Percentiles rank a stretch among this genome's conserved stretches.
phyloP scores from a whole-genome alignment of 208 protist species.

The Porcisia hertigi region DNA sequence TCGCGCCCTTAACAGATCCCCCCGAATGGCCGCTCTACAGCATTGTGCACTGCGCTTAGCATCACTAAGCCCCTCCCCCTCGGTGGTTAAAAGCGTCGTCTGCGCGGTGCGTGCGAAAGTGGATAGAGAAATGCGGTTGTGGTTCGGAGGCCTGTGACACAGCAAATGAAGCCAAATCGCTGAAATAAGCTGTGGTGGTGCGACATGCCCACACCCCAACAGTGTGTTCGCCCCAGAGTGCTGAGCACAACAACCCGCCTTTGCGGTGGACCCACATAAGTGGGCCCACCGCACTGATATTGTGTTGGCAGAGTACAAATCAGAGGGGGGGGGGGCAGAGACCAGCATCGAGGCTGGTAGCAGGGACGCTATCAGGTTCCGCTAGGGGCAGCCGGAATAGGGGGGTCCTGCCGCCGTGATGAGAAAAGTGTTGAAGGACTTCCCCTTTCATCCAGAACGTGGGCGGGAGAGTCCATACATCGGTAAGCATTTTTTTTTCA shows the following conservation, averaged over 20 bases:
- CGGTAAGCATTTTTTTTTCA: neutral
- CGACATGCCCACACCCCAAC: too few relatives aligned
- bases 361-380: neutral
- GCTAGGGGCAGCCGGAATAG: neutral
- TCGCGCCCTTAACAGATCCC: neutral
- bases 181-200: neutral
- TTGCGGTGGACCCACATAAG: too few relatives aligned
- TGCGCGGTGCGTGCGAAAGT: neutral
- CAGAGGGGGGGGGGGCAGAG: too few relatives aligned
- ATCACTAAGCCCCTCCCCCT: slow-evolving; percentile 1
- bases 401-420: neutral
- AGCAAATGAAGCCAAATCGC: neutral
- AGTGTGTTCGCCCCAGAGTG: too few relatives aligned
- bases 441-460: neutral
- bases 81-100: slow-evolving; percentile 3
- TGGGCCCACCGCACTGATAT: too few relatives aligned
- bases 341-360: slow-evolving; percentile 9
- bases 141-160: neutral
- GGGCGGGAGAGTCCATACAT: neutral
- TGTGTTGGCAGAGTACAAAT: too few relatives aligned
- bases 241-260: neutral
- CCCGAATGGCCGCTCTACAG: slow-evolving; percentile 4
- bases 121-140: neutral
- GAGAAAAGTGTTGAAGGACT: slow-evolving; percentile 8
- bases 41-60: slow-evolving; percentile 11